phyloP scores from a whole-genome alignment of 2,329 filamentous ascomycete genomes.

The Dactylellina leptospora region DNA sequence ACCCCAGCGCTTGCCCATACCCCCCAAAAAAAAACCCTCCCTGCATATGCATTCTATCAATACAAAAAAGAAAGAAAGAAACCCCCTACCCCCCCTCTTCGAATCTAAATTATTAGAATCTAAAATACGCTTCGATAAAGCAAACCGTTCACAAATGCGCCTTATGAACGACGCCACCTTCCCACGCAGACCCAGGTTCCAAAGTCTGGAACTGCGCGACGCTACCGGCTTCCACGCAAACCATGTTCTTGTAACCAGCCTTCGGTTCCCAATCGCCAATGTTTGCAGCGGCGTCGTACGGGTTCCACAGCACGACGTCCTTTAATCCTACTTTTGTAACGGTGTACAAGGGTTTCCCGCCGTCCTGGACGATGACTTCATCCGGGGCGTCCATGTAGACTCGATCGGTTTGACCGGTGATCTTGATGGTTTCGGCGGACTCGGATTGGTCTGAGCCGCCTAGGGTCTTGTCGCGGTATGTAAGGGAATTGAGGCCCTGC shows the following conservation, averaged over 20 bases:
- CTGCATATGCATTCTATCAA: neutral
- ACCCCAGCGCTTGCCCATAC: slow-evolving; percentile 1
- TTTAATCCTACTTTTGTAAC: slow-evolving; percentile 83
- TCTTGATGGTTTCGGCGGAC: slow-evolving; percentile 70
- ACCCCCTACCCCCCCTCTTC: neutral
- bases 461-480: slow-evolving; percentile 84
- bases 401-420: slow-evolving; percentile 84
- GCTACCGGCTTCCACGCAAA: slow-evolving; percentile 90
- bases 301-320: slow-evolving; percentile 96
- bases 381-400: slow-evolving; percentile 79
- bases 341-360: slow-evolving; percentile 72
- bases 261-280: slow-evolving; percentile 90
- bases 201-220: slow-evolving; percentile 84
- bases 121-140: neutral
- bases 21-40: neutral
- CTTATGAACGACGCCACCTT: slow-evolving; percentile 64
- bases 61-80: neutral
- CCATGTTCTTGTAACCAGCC: slow-evolving; percentile 89
- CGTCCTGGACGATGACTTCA: slow-evolving; percentile 68
- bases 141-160: slow-evolving; percentile 30
- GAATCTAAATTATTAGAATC: neutral
- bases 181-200: slow-evolving; percentile 78
- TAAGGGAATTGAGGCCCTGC: slow-evolving; percentile 76
- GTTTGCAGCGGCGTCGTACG: slow-evolving; percentile 85
- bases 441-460: slow-evolving; percentile 72